phyloP scores from a whole-genome alignment of 306 rosid species.

The Prunus mume region DNA sequence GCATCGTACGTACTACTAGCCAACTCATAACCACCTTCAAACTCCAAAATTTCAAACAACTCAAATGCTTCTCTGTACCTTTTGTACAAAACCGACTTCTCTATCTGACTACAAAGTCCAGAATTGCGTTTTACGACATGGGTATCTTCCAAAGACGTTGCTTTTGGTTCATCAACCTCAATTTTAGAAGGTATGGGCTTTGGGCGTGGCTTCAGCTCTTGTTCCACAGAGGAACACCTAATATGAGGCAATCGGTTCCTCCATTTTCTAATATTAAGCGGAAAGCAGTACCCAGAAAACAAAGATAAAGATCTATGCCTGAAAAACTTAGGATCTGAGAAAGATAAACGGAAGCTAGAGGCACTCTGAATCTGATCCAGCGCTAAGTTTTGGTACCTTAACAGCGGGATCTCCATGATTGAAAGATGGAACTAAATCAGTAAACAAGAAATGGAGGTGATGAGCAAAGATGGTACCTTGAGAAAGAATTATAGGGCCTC shows the following conservation, averaged over 20 bases:
- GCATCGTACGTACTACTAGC: constrained; percentile 63
- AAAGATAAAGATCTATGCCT: constrained; percentile 18
- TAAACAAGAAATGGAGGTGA: constrained; percentile 1
- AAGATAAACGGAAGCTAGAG: constrained; percentile 26
- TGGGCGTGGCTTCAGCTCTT: constrained; percentile 47
- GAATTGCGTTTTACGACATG: constrained; percentile 32
- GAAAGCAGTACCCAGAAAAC: constrained; percentile 33
- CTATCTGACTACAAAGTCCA: constrained; percentile 63
- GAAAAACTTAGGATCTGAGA: constrained; percentile 21
- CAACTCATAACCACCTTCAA: constrained; percentile 43
- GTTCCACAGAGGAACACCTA: constrained; percentile 51
- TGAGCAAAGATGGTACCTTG: constrained; percentile 9
- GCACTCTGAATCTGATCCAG: constrained; percentile 27
- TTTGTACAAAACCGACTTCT: constrained; percentile 61
- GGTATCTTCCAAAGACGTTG: constrained; percentile 24
- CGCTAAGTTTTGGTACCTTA: constrained; percentile 31
- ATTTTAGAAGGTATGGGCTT: constrained; percentile 36
- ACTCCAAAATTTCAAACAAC: constrained; percentile 77
- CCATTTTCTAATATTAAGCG: constrained; percentile 28
- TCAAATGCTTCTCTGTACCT: constrained; percentile 67
- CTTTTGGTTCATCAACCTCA: constrained; percentile 27
- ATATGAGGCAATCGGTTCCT: constrained; percentile 34
- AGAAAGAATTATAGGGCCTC: constrained; percentile 2
- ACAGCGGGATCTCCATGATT: constrained; percentile 59
- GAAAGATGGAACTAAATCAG: background rate